phyloP scores from a whole-genome alignment of 129 eudicot genomes.

The Daucus carota region DNA sequence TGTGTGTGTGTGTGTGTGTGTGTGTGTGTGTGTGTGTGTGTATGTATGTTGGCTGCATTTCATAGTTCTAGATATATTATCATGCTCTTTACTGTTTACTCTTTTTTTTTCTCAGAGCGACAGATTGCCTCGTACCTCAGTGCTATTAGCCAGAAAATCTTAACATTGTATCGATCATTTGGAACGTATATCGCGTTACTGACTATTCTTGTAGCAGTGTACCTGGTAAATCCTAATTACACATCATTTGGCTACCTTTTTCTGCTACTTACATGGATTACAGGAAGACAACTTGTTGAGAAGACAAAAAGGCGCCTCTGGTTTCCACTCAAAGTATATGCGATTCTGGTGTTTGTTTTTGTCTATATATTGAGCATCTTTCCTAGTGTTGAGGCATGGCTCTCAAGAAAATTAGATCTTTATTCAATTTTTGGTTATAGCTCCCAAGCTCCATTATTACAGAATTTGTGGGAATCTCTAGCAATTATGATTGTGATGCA shows the following conservation, averaged over 20 bases:
- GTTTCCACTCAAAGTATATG: constrained; percentile 83
- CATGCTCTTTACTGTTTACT: constrained; percentile 8
- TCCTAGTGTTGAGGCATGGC: constrained; percentile 58
- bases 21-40: too few species aligned
- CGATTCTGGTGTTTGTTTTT: constrained; percentile 64
- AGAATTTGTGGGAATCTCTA: constrained; percentile 80
- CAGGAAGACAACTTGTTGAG: constrained; percentile 89
- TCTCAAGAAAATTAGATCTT: constrained; percentile 62
- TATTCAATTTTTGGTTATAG: constrained; percentile 56
- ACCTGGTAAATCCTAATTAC: constrained; percentile 70
- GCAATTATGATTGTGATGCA: constrained; percentile 97
- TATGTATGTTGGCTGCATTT: neutral
- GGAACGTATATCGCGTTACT: constrained; percentile 82
- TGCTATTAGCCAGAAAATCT: constrained; percentile 75
- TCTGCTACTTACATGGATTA: constrained; percentile 89
- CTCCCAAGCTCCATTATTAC: constrained; percentile 55
- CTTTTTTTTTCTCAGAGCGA: constrained; percentile 60
- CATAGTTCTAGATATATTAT: neutral
- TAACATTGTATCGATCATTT: constrained; percentile 68
- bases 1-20: too few species aligned
- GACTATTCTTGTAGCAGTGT: constrained; percentile 84
- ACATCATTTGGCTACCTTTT: constrained; percentile 84
- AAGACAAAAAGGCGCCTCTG: constrained; percentile 80
- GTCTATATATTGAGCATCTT: constrained; percentile 69
- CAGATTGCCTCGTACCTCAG: constrained; percentile 80